A percentile compares a stretch with the other conserved stretches of the same genome.
Conservation (phyloP, 2,329 filamentous ascomycete species). For the Alternaria hordeiaustralica region DNA sequence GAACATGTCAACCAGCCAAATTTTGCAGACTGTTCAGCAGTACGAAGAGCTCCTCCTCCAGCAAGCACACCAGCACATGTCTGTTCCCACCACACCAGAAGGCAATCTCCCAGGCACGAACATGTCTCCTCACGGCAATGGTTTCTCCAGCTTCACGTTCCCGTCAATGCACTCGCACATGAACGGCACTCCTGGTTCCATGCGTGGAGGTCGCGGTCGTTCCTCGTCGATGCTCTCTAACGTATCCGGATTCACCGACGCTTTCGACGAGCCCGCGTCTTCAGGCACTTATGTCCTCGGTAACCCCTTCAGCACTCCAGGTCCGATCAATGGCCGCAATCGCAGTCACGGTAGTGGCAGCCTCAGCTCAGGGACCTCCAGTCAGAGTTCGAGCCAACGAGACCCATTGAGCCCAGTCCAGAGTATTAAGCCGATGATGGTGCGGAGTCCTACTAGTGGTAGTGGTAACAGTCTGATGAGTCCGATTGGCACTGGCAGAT, state of each 20-base stretch:
- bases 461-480: conserved; percentile 41
- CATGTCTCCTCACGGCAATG: conserved; percentile 44
- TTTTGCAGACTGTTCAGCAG: conserved; percentile 46
- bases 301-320: conserved; percentile 49
- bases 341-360: conserved; percentile 59
- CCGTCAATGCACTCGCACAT: conserved; percentile 38
- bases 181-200: conserved; percentile 43
- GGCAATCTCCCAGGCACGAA: conserved; percentile 62
- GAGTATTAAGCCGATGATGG: conserved; percentile 41
- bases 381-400: conserved; percentile 47
- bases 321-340: conserved; percentile 45
- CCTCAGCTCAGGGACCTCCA: conserved; percentile 52
- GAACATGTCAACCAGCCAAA: conserved; percentile 45
- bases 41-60: conserved; percentile 51
- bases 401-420: conserved; percentile 50
- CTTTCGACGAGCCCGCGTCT: conserved; percentile 46
- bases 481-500: conserved; percentile 39
- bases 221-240: conserved; percentile 61
- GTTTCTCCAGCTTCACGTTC: conserved; percentile 49
- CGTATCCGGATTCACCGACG: conserved; percentile 59
- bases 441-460: conserved; percentile 39
- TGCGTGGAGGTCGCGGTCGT: conserved; percentile 52
- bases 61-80: conserved; percentile 45
- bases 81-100: conserved; percentile 64
- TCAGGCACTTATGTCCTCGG: conserved; percentile 37